Evolutionary conservation across 2,329 filamentous ascomycete genomes (phyloP), one percentile per base, ranked within the genome.

Genomic region (Arachnomyces sp.): DNA sequence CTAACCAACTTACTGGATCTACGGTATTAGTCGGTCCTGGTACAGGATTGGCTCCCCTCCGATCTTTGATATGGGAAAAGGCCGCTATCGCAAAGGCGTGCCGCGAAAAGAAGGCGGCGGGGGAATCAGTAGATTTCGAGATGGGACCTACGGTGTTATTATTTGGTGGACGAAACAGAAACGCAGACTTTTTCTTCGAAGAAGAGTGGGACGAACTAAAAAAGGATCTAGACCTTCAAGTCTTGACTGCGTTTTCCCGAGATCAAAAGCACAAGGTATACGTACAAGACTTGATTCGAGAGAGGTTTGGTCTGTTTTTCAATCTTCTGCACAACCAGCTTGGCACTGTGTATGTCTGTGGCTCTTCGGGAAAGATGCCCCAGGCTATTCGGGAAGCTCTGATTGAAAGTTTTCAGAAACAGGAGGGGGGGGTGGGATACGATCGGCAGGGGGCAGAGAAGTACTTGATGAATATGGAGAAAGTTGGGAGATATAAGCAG

Each of bases 11-110:
- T 0, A 56, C 62, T 3, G 66, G 59, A 5, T 84, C 88, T 0
- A 73, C 89, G 6, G 69, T 95, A 28, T 78, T 89, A 54, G 77
- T 95, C 39, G 87, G 82, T 1, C 85, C 89, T 0, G 89, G 89
- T 2, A 95, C 89, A 0, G 89, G 89, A 5, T 69, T 95, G 25
- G 90, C 89, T 1, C 89, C 90, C 0, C 79, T 95, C 53, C 80
- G 89, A 3, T 78, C 83, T 3, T 72, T 95, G 50, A 72, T 92
- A n/a, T 81, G 84, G 57, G 82, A 93, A 50, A 82, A 87, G n/a
- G 59, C 62, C 1, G 56, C 58, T 1, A 48, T 67, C 9, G 59
- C 59, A 11, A 54, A 62, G 40, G 48, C 52, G 4, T 57, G 54
- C 28, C 51, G 53, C 21, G 44, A 55, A 11, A 50, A 57, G 16